Evolutionary conservation across 2,329 filamentous ascomycete species (phyloP), one percentile per base, ranked within the genome.

Genomic region (Penicillium sp.): DNA sequence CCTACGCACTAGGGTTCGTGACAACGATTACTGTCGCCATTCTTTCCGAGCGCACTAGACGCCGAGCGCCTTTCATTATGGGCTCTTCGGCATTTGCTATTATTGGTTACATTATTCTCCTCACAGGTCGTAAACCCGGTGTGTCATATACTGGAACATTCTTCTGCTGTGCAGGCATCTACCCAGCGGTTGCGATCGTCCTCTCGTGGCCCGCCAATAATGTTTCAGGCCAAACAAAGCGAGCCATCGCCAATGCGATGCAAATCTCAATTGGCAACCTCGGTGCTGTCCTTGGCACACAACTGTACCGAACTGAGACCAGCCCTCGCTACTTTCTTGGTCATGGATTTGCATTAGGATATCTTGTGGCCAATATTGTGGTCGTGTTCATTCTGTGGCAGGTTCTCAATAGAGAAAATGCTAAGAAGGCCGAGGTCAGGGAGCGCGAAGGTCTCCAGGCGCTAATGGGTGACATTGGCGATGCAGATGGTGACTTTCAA

Each of bases 131-230:
- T 0, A 79, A 81, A 1, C 84, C 88, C 0, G 86, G 86, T 0
- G 77, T 89, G 0, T 86, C 84, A 0, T 90, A 90, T 66, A 66
- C 82, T 0, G 87, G 86, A 3, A 88, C 85, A 0, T 86, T 90
- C 70, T 85, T 90, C 64, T 86, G 86, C 0, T 86, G 87, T 0
- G 87, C 83, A 0, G 89, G 89, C 0, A 90, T 91, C 66, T 91
- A 90, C 70, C 88, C 88, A 0, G 84, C 86, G 0, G 84, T 78
- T 0, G 87, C 88, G 0, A 82, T 90, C 2, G 84, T 87, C 0
- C 79, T 91, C 0, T 87, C 86, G 1, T 91, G 89, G 89, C 87
- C 88, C 0, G 88, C 89, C 1, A 90, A 90, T 72, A 91, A 91
- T 62, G 87, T 91, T 0, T 88, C 86, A 0, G 88, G 88, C 0